A percentile compares a stretch with the other conserved stretches of the same genome.
phyloP scores from a whole-genome alignment of 495 filamentous ascomycete species.

The Aspergillus asperescens region DNA sequence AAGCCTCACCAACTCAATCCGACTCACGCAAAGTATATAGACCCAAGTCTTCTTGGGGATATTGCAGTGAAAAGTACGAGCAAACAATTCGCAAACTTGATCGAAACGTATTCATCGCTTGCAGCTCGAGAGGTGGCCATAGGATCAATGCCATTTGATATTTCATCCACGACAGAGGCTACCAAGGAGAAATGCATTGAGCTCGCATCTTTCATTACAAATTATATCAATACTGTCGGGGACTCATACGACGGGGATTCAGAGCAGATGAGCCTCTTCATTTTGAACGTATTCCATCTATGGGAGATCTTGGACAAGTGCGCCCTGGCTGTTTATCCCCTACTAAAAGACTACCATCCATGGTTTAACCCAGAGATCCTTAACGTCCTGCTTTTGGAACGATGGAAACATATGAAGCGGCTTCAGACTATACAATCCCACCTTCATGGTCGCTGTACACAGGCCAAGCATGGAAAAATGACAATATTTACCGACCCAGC shows the following conservation, averaged over 20 bases:
- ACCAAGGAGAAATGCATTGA: constrained; percentile 25
- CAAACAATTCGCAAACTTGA: constrained; percentile 21
- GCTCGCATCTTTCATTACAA: constrained; percentile 32
- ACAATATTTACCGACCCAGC: constrained; percentile 43
- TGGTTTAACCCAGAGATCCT: constrained; percentile 46
- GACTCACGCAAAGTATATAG: not conserved
- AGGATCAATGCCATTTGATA: not conserved
- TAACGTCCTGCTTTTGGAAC: constrained; percentile 44
- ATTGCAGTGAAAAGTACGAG: constrained; percentile 7
- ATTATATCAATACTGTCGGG: constrained; percentile 28
- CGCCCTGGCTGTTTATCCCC: constrained; percentile 31
- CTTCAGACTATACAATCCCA: constrained; percentile 46
- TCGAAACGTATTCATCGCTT: constrained; percentile 23
- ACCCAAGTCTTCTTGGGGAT: constrained; percentile 2
- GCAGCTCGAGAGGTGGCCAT: constrained; percentile 24
- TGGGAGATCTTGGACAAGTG: constrained; percentile 55
- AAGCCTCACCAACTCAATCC: not conserved
- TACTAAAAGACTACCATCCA: constrained; percentile 50
- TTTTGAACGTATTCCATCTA: constrained; percentile 53
- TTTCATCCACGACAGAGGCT: not conserved
- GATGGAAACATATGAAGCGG: constrained; percentile 39
- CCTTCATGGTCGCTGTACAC: constrained; percentile 29
- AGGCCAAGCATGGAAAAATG: constrained; percentile 5
- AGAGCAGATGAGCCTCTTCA: constrained; percentile 50
- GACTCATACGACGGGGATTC: constrained; percentile 39